Evolutionary conservation across 306 rosid genomes (phyloP).

Genomic region (Datisca glomerata): DNA sequence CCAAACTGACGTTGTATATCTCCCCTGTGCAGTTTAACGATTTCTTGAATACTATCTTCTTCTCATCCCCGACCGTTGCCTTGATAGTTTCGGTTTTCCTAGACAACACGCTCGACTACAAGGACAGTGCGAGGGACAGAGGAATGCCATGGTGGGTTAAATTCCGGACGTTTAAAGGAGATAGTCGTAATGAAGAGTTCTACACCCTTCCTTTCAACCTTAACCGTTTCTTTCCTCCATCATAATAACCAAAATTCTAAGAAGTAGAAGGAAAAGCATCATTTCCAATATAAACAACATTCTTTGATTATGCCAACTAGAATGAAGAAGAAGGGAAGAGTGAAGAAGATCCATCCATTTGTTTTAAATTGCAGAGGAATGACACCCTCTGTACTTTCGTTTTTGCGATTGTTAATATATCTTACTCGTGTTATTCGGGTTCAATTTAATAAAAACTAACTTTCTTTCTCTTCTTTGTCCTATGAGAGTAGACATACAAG

Average conservation of each 20-base stretch:
- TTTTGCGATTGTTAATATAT: conserved; percentile 14
- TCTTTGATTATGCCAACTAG: conserved; percentile 14
- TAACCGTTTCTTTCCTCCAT: conserved; percentile 88
- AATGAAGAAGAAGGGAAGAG: conserved; percentile 14
- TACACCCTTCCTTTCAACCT: conserved; percentile 98
- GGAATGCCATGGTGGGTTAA: conserved; percentile 99
- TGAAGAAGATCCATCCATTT: background rate
- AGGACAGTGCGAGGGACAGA: conserved; percentile 74
- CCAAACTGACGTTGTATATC: background rate
- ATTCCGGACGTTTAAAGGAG: conserved; percentile 81
- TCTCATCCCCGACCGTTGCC: conserved; percentile 78
- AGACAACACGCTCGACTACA: conserved; percentile 93
- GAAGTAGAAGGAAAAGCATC: conserved; percentile 49
- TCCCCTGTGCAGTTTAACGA: conserved; percentile 84
- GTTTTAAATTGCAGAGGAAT: conserved; percentile 13
- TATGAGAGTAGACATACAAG: no score
- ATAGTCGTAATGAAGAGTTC: conserved; percentile 84
- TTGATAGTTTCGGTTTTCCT: conserved; percentile 73
- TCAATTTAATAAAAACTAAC: conserved; percentile 19
- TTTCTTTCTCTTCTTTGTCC: conserved; percentile 4
- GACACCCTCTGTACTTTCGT: conserved; percentile 7
- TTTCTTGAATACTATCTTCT: conserved; percentile 86
- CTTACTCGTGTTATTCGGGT: conserved; percentile 29
- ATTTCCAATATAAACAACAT: conserved; percentile 32
- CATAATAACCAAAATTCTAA: no score